Percentiles rank a stretch among this genome's conserved stretches.
Conservation (phyloP, 768 basidiomycete genomes). For the Phallus indusiatus region DNA sequence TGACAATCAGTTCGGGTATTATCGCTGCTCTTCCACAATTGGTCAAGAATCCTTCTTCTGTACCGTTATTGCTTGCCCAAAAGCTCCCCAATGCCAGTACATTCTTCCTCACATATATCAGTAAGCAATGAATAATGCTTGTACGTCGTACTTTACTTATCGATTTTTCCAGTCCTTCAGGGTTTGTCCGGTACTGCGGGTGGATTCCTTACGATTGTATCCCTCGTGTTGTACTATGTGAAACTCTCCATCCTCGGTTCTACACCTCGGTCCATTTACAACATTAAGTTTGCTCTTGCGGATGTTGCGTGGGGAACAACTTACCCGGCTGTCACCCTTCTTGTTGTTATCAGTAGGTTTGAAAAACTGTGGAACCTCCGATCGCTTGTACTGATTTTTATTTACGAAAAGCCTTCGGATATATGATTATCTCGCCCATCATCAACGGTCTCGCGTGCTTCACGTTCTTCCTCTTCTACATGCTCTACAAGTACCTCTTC, state of each 20-base stretch:
- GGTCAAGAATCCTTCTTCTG: slow-evolving; percentile 54
- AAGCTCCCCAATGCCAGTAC: slow-evolving; percentile 78
- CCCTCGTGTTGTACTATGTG: slow-evolving; percentile 79
- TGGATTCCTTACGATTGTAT: slow-evolving; percentile 70
- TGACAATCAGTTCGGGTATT: slow-evolving; percentile 79
- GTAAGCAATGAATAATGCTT: slow-evolving; percentile 19
- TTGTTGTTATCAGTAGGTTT: slow-evolving; percentile 71
- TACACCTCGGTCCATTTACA: slow-evolving; percentile 78
- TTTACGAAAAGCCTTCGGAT: slow-evolving; percentile 46
- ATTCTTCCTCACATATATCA: slow-evolving; percentile 74
- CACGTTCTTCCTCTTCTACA: slow-evolving; percentile 78
- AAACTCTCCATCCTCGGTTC: slow-evolving; percentile 81
- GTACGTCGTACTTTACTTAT: slow-evolving; percentile 8
- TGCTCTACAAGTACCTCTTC: slow-evolving; percentile 79
- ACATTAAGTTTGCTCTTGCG: slow-evolving; percentile 67
- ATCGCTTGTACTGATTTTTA: neutral
- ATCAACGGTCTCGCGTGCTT: slow-evolving; percentile 83
- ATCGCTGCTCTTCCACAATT: slow-evolving; percentile 58
- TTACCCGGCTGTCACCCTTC: slow-evolving; percentile 65
- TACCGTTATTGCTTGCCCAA: slow-evolving; percentile 62
- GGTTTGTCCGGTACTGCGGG: slow-evolving; percentile 72
- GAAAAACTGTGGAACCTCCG: neutral
- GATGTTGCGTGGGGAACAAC: slow-evolving; percentile 68
- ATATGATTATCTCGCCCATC: slow-evolving; percentile 85
- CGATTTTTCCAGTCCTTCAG: slow-evolving; percentile 64